phyloP scores from a whole-genome alignment of 1,284 basidiomycete species.

The Trametes versicolor region DNA sequence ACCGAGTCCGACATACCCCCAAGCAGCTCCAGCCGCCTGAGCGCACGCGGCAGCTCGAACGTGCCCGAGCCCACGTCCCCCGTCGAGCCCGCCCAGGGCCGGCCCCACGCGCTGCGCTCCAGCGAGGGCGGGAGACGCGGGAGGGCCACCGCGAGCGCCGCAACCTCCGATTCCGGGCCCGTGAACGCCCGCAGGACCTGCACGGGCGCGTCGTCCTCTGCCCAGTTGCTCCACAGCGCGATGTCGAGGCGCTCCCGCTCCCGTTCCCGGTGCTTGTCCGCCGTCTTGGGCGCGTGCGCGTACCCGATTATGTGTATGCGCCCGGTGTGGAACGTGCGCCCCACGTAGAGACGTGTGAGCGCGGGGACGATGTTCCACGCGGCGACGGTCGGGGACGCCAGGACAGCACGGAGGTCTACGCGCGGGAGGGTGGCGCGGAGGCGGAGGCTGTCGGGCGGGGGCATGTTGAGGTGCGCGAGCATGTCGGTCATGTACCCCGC shows the following conservation, averaged over 20 bases:
- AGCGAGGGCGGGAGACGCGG: background rate
- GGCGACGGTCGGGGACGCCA: background rate
- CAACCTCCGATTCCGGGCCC: too few relatives aligned
- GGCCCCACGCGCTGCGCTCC: background rate
- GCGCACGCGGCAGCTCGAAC: background rate
- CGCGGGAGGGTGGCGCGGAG: background rate
- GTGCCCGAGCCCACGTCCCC: too few relatives aligned
- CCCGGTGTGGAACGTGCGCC: background rate
- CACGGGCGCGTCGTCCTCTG: background rate
- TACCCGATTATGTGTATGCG: conserved; percentile 4
- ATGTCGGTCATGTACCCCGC: background rate
- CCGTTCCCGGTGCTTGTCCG: background rate
- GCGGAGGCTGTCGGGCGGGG: background rate
- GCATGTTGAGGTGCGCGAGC: background rate
- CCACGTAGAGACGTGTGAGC: conserved; percentile 12
- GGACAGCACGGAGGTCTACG: background rate
- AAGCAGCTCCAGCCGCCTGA: conserved; percentile 7
- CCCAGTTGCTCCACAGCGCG: conserved; percentile 1
- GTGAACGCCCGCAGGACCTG: background rate
- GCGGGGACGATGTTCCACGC: conserved; percentile 1
- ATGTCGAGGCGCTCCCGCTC: conserved; percentile 1
- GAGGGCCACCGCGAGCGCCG: background rate
- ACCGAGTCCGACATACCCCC: background rate
- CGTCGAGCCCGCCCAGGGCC: background rate
- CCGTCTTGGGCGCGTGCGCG: background rate